Percentiles rank a stretch among this genome's conserved stretches.
Evolutionary conservation across 768 basidiomycete species (phyloP).

Genomic region (Leucocoprinus sp.): DNA sequence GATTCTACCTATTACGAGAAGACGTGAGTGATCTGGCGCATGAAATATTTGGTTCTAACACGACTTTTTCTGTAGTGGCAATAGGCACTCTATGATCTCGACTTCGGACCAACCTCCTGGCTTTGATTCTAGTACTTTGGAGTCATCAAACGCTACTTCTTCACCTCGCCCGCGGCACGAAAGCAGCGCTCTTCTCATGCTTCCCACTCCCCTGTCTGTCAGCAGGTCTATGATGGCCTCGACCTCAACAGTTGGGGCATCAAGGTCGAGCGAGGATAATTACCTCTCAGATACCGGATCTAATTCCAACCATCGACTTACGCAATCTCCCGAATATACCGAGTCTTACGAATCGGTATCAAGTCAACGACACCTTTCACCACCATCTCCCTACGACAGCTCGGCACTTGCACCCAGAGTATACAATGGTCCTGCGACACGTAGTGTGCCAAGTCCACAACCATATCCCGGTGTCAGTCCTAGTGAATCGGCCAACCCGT

Average conservation of each 20-base stretch:
- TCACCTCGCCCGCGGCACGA: conserved; percentile 55
- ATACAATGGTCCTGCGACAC: conserved; percentile 16
- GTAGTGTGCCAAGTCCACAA: conserved; percentile 19
- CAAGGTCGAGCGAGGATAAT: conserved; percentile 42
- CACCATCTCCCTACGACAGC: conserved; percentile 21
- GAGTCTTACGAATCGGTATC: conserved; percentile 31
- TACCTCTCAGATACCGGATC: conserved; percentile 34
- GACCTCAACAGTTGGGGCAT: conserved; percentile 34
- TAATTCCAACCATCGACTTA: conserved; percentile 32
- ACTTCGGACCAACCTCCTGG: conserved; percentile 58
- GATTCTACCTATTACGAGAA: conserved; percentile 73
- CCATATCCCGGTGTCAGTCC: conserved; percentile 26
- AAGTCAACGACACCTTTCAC: conserved; percentile 24
- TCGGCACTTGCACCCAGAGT: conserved; percentile 6
- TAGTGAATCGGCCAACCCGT: conserved; percentile 45
- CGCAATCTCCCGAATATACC: conserved; percentile 29
- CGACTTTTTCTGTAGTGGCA: conserved; percentile 19
- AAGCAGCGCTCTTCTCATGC: conserved; percentile 61
- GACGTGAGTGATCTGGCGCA: conserved; percentile 39
- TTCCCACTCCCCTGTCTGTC: conserved; percentile 66
- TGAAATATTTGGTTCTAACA: conserved; percentile 1
- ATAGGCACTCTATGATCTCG: conserved; percentile 72
- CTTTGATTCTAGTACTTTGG: conserved; percentile 53
- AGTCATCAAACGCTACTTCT: conserved; percentile 39
- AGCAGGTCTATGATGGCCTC: conserved; percentile 46